Percentiles rank a stretch among this genome's conserved stretches.
These are phyloP conservation scores for Babesia microti DNA, from an alignment of 169 alveolate genomes.

Conservation along the genomic window DNA sequence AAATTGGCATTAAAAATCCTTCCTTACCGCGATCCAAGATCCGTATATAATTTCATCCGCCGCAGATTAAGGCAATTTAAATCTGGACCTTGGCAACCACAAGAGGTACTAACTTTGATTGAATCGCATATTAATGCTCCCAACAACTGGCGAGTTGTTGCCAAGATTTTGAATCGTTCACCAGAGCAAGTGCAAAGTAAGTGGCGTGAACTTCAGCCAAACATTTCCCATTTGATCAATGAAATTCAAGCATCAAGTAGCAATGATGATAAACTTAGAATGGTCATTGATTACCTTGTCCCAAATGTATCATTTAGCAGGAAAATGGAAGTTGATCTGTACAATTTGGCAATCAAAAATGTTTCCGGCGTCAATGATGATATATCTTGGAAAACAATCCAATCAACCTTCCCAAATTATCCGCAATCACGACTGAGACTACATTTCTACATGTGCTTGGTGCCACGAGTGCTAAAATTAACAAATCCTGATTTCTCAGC, in stretches of 20 bases:
- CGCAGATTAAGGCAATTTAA: conserved; percentile 11
- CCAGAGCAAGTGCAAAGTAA: conserved; percentile 45
- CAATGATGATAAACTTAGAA: neutral
- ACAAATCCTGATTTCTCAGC: conserved; percentile 7
- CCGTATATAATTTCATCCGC: conserved; percentile 29
- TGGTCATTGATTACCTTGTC: neutral
- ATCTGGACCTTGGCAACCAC: conserved; percentile 19
- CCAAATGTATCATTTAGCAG: neutral
- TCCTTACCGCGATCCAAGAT: conserved; percentile 34
- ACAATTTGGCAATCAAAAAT: conserved; percentile 2
- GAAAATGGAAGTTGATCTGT: conserved; percentile 3
- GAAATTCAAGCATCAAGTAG: conserved; percentile 1
- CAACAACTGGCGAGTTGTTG: conserved; percentile 19
- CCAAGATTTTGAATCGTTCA: conserved; percentile 8
- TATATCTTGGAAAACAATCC: conserved; percentile 31
- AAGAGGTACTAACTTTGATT: conserved; percentile 22
- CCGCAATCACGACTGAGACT: conserved; percentile 23
- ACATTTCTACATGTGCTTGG: conserved; percentile 3
- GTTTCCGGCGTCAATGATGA: neutral
- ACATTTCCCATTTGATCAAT: neutral
- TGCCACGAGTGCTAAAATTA: conserved; percentile 9
- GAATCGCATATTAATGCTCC: conserved; percentile 9
- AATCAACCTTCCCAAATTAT: conserved; percentile 4
- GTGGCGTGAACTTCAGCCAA: conserved; percentile 29
- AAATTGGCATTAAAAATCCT: conserved; percentile 6